phyloP scores from a whole-genome alignment of 1,284 basidiomycete genomes.

The Malassezia japonica region DNA sequence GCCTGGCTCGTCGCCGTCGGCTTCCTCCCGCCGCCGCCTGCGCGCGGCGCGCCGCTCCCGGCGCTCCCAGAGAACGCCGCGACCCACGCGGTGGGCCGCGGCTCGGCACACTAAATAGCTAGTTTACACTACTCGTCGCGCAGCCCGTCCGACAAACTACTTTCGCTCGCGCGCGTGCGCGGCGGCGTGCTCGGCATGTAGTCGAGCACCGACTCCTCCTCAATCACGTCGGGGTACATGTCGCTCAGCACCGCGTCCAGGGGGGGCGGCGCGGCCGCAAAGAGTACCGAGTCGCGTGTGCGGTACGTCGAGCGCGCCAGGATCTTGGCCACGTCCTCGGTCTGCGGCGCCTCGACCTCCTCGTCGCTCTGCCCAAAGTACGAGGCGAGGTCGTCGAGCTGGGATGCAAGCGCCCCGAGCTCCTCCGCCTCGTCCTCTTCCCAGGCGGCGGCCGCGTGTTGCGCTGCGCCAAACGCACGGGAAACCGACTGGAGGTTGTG shows the following conservation, averaged over 20 bases:
- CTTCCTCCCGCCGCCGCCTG: conserved; percentile 56
- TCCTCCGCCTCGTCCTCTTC: conserved; percentile 8
- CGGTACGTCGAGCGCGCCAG: conserved; percentile 22
- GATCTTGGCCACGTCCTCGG: conserved; percentile 35
- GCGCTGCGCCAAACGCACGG: conserved; percentile 35
- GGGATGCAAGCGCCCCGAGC: conserved; percentile 37
- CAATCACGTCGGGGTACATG: background rate
- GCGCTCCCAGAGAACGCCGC: conserved; percentile 22
- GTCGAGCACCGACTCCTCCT: too few species aligned
- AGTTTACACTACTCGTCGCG: too few species aligned
- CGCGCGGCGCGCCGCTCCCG: conserved; percentile 24
- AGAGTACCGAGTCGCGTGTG: conserved; percentile 12
- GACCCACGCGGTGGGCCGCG: conserved; percentile 43
- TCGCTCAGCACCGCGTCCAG: conserved; percentile 1
- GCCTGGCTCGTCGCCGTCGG: conserved; percentile 81
- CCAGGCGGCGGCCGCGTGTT: conserved; percentile 34
- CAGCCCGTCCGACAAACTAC: background rate
- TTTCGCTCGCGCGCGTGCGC: background rate
- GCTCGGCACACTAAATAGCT: conserved; percentile 30
- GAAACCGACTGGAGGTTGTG: conserved; percentile 39
- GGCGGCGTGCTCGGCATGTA: too few species aligned
- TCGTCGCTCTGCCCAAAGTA: conserved; percentile 41
- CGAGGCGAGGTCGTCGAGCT: conserved; percentile 41
- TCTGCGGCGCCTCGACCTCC: conserved; percentile 20
- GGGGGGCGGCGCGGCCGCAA: background rate